phyloP scores from a whole-genome alignment of 1,284 basidiomycete species.

The Ustilago shanxiensis region DNA sequence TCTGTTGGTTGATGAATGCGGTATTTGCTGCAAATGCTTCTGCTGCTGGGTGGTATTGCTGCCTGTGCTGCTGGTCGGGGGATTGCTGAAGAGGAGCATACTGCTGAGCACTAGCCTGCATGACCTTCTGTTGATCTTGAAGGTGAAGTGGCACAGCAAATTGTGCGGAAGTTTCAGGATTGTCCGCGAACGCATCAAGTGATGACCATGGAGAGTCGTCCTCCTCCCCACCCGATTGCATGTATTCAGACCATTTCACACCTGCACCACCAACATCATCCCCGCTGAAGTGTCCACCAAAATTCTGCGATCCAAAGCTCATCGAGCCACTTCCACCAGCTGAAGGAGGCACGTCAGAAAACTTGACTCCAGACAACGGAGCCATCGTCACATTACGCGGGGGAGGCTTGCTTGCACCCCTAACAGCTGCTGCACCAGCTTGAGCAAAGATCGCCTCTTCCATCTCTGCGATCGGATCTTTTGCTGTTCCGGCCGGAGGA shows the following conservation, averaged over 20 bases:
- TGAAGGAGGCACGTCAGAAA: constrained; percentile 34
- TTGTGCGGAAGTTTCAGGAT: constrained; percentile 37
- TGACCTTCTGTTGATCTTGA: constrained; percentile 23
- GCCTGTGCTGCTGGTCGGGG: background rate
- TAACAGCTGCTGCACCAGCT: constrained; percentile 46
- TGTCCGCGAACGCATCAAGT: constrained; percentile 57
- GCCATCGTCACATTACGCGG: background rate
- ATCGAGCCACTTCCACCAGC: background rate
- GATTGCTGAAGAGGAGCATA: background rate
- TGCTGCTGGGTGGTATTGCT: background rate
- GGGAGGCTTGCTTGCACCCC: background rate
- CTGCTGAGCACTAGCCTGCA: constrained; percentile 23
- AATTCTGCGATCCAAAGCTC: background rate
- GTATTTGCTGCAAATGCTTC: constrained; percentile 35
- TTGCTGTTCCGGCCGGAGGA: background rate
- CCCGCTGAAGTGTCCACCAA: background rate
- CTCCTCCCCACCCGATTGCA: constrained; percentile 32
- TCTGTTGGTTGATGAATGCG: constrained; percentile 24
- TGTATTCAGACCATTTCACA: constrained; percentile 55
- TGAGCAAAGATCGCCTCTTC: constrained; percentile 55
- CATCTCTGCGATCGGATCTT: constrained; percentile 42
- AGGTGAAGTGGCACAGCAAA: constrained; percentile 40
- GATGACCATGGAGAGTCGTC: constrained; percentile 61
- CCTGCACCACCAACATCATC: constrained; percentile 3
- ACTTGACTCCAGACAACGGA: constrained; percentile 20